phyloP scores from a whole-genome alignment of 169 alveolate genomes.

The Eimeria sp. region DNA sequence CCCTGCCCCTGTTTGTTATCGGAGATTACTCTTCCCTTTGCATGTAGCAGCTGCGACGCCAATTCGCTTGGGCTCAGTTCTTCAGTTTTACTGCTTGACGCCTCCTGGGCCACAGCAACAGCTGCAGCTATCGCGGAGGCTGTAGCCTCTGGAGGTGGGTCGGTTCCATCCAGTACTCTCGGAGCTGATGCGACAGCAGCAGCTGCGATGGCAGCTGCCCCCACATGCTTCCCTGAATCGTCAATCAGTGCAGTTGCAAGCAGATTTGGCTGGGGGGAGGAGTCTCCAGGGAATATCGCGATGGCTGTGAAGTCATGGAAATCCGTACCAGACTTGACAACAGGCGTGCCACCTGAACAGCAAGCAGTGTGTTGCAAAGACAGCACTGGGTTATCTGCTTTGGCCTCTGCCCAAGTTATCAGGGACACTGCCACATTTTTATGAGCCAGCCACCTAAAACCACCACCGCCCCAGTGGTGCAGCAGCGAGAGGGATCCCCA shows the following conservation, averaged over 20 bases:
- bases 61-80: constrained; percentile 73
- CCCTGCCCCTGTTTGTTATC: constrained; percentile 48
- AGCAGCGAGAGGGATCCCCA: not conserved
- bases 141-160: constrained; percentile 33
- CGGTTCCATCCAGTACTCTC: constrained; percentile 24
- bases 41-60: constrained; percentile 69
- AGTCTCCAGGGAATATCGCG: constrained; percentile 86
- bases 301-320: constrained; percentile 90
- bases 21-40: constrained; percentile 1
- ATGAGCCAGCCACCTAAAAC: not conserved
- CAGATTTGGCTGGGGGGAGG: constrained; percentile 67
- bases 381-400: not conserved
- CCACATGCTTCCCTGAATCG: constrained; percentile 69
- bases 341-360: constrained; percentile 85
- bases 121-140: constrained; percentile 76
- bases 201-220: constrained; percentile 77
- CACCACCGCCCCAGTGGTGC: not conserved
- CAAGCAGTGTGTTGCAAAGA: not conserved
- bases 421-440: not conserved
- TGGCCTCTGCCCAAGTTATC: not conserved
- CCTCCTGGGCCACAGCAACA: constrained; percentile 71
- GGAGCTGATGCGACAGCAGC: constrained; percentile 72
- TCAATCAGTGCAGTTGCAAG: constrained; percentile 65
- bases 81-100: constrained; percentile 23
- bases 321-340: constrained; percentile 94